A percentile compares a stretch with the other conserved stretches of the same genome.
These are phyloP conservation scores for Heterobasidion annosum DNA, from an alignment of 1,284 basidiomycete genomes.

Conservation along the genomic window DNA sequence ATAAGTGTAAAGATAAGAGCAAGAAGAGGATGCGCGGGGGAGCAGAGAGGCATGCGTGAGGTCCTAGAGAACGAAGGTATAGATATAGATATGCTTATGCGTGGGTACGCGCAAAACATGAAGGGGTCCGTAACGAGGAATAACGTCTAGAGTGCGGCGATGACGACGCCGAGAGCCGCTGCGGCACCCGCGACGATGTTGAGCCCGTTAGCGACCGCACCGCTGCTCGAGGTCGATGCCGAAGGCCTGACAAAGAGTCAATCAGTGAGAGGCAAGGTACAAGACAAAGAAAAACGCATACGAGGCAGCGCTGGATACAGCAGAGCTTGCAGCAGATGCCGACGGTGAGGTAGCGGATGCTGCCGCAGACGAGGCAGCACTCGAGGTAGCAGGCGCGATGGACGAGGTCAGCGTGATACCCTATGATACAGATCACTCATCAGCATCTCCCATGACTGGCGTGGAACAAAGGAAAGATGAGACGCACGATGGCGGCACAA, in stretches of 20 bases:
- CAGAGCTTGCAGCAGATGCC: not conserved
- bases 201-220: not conserved
- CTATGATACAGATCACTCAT: not conserved
- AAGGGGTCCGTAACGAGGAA: not conserved
- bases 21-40: not conserved
- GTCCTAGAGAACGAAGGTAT: not conserved
- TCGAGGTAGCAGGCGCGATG: not conserved
- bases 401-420: constrained; percentile 3
- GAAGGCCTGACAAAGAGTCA: not conserved
- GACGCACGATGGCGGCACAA: constrained; percentile 43
- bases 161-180: not conserved
- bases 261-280: not conserved
- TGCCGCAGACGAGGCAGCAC: not conserved
- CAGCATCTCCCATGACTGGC: not conserved
- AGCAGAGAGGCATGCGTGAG: not conserved
- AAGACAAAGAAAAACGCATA: not conserved
- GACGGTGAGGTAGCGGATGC: not conserved
- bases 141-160: not conserved
- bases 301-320: not conserved
- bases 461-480: not conserved
- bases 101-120: not conserved
- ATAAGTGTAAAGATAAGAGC: not conserved
- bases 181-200: not conserved
- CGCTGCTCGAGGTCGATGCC: not conserved
- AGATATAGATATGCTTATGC: not conserved